A percentile compares a stretch with the other conserved stretches of the same genome.
Conservation (phyloP, 116 monocot species). For the Papilionanthe hybrid region DNA sequence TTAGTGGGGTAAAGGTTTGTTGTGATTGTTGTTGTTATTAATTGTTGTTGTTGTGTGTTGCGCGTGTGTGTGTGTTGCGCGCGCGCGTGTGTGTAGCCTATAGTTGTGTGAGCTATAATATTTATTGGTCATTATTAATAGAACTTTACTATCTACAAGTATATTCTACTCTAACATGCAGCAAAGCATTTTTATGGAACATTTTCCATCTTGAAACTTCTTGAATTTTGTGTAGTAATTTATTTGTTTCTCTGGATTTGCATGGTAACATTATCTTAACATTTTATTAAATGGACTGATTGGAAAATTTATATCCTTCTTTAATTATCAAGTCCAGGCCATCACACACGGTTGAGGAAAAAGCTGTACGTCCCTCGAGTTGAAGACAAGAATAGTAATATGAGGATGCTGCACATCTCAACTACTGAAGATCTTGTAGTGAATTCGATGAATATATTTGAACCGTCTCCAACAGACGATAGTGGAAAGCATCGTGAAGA, state of each 20-base stretch:
- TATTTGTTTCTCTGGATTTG: neutral
- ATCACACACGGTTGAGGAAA: slow-evolving; percentile 37
- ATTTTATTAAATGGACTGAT: neutral
- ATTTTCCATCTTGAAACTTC: neutral
- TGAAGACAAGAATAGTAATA: slow-evolving; percentile 84
- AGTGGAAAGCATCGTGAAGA: slow-evolving; percentile 77
- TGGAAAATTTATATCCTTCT: neutral
- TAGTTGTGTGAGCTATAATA: too few relatives aligned
- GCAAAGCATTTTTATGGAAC: neutral
- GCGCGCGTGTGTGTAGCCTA: too few relatives aligned
- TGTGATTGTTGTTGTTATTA: too few relatives aligned
- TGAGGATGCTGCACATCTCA: slow-evolving; percentile 85
- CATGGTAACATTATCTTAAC: neutral
- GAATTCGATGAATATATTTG: slow-evolving; percentile 97
- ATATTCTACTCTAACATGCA: neutral
- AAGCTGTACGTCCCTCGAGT: slow-evolving; percentile 94
- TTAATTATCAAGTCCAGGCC: slow-evolving; percentile 41
- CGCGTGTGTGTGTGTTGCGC: too few relatives aligned
- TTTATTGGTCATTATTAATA: neutral
- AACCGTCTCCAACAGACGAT: slow-evolving; percentile 67
- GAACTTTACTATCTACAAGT: neutral
- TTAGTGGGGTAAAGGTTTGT: too few relatives aligned
- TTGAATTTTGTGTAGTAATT: neutral
- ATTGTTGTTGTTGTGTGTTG: too few relatives aligned
- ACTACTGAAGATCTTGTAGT: slow-evolving; percentile 59